Base-by-base conservation (phyloP, 1,284 basidiomycete species). In the Rhodofomes roseus region DNA sequence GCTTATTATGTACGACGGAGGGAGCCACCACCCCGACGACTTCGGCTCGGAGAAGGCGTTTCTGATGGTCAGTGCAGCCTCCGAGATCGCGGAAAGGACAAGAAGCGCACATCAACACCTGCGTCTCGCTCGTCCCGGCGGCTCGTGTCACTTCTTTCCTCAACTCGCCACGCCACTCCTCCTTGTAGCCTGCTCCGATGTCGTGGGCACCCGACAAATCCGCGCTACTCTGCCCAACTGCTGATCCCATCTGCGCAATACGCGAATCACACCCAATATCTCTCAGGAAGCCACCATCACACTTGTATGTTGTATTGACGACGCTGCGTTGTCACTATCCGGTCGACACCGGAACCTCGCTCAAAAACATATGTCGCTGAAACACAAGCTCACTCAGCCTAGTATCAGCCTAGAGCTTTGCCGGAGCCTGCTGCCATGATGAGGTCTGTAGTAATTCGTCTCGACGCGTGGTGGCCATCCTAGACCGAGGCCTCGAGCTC, bases 51-150 rank as follows among this genome's bases (percentile, higher is more conserved):
- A 41, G 34, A 34, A 41, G 12, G 37, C 29, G 56, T 41, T 34
- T 53, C 23, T 57, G 56, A 57, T 57, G 14, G 20, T 40, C 11
- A 44, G 40, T 11, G 9, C 16, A 37, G 44, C 46, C 16, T 63
- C 62, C 59, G 62, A 44, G 46, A 46, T 53, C 52, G 55, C 62
- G 55, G 57, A 58, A 40, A 36, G 29, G 25, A 27, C 18, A n/a
- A n/a, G n/a, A 51, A 51, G 48, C 48, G 56, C 53, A 43, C 41
- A 44, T 41, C 40, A n/a, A n/a, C n/a, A n/a, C n/a, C n/a, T 37
- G 54, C 58, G 37, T n/a, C 37, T 29, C 25, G 39, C 25, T 29
- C 16, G 25, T 11, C 29, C 31, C 27, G 37, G 53, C 53, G 34
- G 34, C 53, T 54, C 29, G 20, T 55, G 12, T 27, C 23, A 31